phyloP scores from a whole-genome alignment of 2,329 filamentous ascomycete genomes.

The Aspergillus brasiliensis region DNA sequence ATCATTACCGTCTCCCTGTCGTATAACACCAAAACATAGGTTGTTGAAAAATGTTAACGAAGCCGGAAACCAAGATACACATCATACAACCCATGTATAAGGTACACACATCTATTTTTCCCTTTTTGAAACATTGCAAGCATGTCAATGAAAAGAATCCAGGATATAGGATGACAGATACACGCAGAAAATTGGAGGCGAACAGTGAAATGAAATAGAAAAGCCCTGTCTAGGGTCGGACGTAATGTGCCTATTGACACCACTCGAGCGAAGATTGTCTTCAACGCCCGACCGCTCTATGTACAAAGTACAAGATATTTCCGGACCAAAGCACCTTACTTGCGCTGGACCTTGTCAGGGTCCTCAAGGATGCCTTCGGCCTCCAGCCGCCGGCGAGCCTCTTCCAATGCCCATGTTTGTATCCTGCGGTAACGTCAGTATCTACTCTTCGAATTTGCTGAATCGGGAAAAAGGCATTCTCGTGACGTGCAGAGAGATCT shows the following conservation, averaged over 20 bases:
- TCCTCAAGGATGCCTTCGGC: conserved; percentile 91
- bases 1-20: not conserved
- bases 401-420: conserved; percentile 98
- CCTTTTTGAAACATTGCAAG: conserved; percentile 14
- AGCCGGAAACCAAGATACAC: not conserved
- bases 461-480: not conserved
- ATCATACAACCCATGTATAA: not conserved
- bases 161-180: conserved; percentile 25
- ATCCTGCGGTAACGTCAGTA: conserved; percentile 63
- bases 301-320: conserved; percentile 43
- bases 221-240: conserved; percentile 37
- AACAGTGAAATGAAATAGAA: conserved; percentile 32
- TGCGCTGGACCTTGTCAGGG: conserved; percentile 61
- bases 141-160: conserved; percentile 18
- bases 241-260: conserved; percentile 34
- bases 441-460: not conserved
- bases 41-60: not conserved
- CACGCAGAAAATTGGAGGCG: conserved; percentile 25
- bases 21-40: not conserved
- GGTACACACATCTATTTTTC: conserved; percentile 12
- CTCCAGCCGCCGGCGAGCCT: conserved; percentile 92
- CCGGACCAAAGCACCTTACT: conserved; percentile 38
- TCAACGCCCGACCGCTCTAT: conserved; percentile 41
- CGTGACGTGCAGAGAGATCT: not conserved
- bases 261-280: conserved; percentile 31